Evolutionary conservation across 2,329 filamentous ascomycete species (phyloP).

Genomic region (Claviceps africana): DNA sequence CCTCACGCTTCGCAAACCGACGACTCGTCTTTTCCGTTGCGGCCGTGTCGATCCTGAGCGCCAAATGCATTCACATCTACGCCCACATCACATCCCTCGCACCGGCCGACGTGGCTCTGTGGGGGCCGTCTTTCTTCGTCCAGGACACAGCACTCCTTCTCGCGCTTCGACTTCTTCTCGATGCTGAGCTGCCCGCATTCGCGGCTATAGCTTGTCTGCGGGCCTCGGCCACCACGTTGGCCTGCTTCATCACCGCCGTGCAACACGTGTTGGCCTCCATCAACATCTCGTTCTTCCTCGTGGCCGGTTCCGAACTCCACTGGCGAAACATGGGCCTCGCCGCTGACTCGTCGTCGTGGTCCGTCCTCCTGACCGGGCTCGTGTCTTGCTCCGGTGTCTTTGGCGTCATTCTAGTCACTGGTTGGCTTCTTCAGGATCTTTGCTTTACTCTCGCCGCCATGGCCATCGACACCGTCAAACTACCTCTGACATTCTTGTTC

Average conservation of each 20-base stretch:
- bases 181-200: slow-evolving; percentile 8
- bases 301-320: slow-evolving; percentile 16
- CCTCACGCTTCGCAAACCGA: slow-evolving; percentile 14
- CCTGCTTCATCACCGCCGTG: slow-evolving; percentile 12
- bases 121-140: slow-evolving; percentile 21
- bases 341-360: slow-evolving; percentile 12
- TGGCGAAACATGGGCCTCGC: slow-evolving; percentile 17
- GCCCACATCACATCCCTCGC: slow-evolving; percentile 19
- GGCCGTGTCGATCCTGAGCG: slow-evolving; percentile 16
- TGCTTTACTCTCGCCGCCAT: slow-evolving; percentile 10
- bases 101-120: slow-evolving; percentile 15
- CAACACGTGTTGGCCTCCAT: slow-evolving; percentile 11
- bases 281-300: slow-evolving; percentile 19
- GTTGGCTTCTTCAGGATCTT: slow-evolving; percentile 12
- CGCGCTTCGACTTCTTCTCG: slow-evolving; percentile 18
- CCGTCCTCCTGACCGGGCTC: slow-evolving; percentile 14
- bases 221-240: slow-evolving; percentile 6
- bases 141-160: slow-evolving; percentile 20
- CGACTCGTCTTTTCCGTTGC: slow-evolving; percentile 19
- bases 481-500: slow-evolving; percentile 7
- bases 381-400: slow-evolving; percentile 9
- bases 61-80: slow-evolving; percentile 20
- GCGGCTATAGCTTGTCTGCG: slow-evolving; percentile 11
- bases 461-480: slow-evolving; percentile 10
- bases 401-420: slow-evolving; percentile 6